A percentile compares a stretch with the other conserved stretches of the same genome.
Evolutionary conservation across 225 moss, liverwort and hornwort genomes (phyloP).

Genomic region (Antitrichia curtipendula): DNA sequence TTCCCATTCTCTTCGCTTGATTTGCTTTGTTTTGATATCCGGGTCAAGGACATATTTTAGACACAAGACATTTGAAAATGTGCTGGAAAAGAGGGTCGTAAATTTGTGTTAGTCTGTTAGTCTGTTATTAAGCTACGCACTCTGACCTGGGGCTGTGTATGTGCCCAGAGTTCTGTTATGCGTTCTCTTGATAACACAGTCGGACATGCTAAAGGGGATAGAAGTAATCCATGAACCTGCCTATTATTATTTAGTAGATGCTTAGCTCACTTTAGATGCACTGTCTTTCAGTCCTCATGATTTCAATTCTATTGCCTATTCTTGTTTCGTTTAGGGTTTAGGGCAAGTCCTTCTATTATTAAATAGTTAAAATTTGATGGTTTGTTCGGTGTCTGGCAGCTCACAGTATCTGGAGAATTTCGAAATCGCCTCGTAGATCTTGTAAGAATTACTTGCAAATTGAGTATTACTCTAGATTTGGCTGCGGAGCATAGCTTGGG

Average conservation of each 20-base stretch:
- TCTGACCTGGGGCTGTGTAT: background rate
- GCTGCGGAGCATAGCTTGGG: background rate
- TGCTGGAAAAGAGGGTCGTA: background rate
- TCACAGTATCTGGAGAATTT: conserved; percentile 70
- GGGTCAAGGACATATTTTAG: background rate
- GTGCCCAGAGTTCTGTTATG: background rate
- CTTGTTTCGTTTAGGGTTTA: background rate
- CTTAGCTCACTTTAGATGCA: background rate
- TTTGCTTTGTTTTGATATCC: background rate
- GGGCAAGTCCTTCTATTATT: background rate
- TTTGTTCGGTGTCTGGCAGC: conserved; percentile 38
- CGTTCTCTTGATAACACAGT: background rate
- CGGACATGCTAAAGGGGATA: background rate
- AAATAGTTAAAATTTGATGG: background rate
- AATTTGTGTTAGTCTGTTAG: background rate
- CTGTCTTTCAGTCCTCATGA: background rate
- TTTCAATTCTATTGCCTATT: background rate
- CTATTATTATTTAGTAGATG: background rate
- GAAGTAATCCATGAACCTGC: background rate
- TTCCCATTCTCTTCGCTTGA: background rate
- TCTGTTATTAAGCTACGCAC: background rate
- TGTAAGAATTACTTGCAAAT: conserved; percentile 35
- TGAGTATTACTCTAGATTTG: background rate
- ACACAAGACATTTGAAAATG: background rate
- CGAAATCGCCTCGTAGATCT: conserved; percentile 83